Evolutionary conservation across 345 rosid species (phyloP), one percentile per base, ranked within the genome.

Genomic region (Citrus reticulata): DNA sequence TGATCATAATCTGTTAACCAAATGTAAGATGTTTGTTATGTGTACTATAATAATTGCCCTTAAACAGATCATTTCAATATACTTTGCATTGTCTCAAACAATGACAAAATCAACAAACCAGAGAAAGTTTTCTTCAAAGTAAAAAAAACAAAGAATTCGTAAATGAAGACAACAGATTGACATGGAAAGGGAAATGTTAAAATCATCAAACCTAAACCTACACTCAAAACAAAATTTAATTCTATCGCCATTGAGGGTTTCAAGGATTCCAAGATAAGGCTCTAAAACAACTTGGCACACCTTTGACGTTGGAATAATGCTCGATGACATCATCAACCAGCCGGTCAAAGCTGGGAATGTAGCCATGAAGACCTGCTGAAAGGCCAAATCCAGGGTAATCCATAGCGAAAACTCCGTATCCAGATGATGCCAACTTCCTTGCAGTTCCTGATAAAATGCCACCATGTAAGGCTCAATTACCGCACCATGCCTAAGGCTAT

Each of bases 311-410:
- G 58, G 98, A 87, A 86, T 82, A 94, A 79, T 91, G 90, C 88
- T 93, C 98, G 25, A 92, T 86, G 32, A 91, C 99, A 87, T 93
- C 95, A 79, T 91, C 89, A 70, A 94, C 98, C 34, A 97, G 88
- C 70, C 70, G 22, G 76, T 93, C 95, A 81, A 97, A 93, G 83
- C 90, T 94, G 27, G 92, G 90, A 76, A 94, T 91, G 79, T 83
- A 94, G 82, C 96, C 81, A 72, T 97, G 98, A 77, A 97, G 91
- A 74, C 99, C 99, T 80, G 91, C 98, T 0, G 98, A 97, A 58
- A 97, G 91, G 59, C 98, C 99, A 79, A 91, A 92, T 74, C 98
- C 99, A 0, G 98, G 99, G 79, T 94, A 94, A 84, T 97, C 99
- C 97, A 97, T 91, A 22, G 98, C 98, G 68, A 91, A 93, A 82